phyloP scores from a whole-genome alignment of 768 basidiomycete species.

The Mycena rosella region DNA sequence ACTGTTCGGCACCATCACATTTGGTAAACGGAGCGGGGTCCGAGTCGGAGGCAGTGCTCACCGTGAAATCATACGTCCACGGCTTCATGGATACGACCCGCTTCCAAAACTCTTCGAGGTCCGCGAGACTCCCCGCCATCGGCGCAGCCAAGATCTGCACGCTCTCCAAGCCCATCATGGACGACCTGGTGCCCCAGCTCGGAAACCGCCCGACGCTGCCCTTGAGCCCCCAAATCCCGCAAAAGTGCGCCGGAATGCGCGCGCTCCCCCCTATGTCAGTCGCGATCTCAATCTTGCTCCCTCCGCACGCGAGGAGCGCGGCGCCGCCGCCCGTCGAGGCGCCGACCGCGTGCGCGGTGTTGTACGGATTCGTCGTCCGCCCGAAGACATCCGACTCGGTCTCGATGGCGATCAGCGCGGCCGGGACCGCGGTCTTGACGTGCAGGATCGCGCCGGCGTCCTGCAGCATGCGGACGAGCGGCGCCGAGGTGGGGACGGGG shows the following conservation, averaged over 20 bases:
- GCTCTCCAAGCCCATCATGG: slow-evolving; percentile 69
- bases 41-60: slow-evolving; percentile 41
- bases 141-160: slow-evolving; percentile 68
- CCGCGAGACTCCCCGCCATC: slow-evolving; percentile 71
- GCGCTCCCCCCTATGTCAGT: slow-evolving; percentile 83
- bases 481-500: slow-evolving; percentile 61
- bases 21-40: slow-evolving; percentile 45
- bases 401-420: slow-evolving; percentile 71
- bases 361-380: slow-evolving; percentile 71
- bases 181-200: slow-evolving; percentile 58
- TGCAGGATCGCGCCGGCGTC: slow-evolving; percentile 76
- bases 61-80: slow-evolving; percentile 76
- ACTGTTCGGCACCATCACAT: slow-evolving; percentile 47
- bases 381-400: slow-evolving; percentile 71
- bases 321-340: slow-evolving; percentile 80
- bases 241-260: slow-evolving; percentile 79
- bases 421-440: slow-evolving; percentile 76
- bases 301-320: slow-evolving; percentile 74
- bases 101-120: slow-evolving; percentile 76
- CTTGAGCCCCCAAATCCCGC: slow-evolving; percentile 77
- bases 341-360: slow-evolving; percentile 65
- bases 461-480: slow-evolving; percentile 64
- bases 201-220: slow-evolving; percentile 71
- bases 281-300: slow-evolving; percentile 76
- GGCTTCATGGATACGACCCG: slow-evolving; percentile 70